Evolutionary conservation across 768 basidiomycete species (phyloP).

Genomic region (Fibroporia radiculosa): DNA sequence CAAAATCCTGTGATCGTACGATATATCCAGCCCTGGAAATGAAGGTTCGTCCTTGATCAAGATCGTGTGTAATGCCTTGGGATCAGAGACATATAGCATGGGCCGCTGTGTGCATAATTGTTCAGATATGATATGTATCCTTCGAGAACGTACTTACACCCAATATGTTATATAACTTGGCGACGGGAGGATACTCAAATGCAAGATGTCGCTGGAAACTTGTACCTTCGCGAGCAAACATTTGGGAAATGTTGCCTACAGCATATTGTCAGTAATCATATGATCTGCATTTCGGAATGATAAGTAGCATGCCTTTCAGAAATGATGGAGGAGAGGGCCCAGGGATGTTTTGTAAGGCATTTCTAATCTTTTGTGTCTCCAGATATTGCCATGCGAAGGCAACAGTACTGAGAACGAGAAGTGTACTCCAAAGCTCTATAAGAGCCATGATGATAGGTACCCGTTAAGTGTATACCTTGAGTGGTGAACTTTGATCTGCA

Average conservation of each 20-base stretch:
- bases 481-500: no score
- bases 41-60: slow-evolving; percentile 31
- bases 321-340: slow-evolving; percentile 7
- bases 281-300: no score
- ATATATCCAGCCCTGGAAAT: slow-evolving; percentile 9
- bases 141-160: slow-evolving; percentile 26
- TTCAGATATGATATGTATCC: neutral
- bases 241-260: slow-evolving; percentile 11
- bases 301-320: slow-evolving; percentile 4
- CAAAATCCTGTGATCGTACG: neutral
- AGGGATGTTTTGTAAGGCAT: slow-evolving; percentile 5
- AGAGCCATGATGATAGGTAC: no score
- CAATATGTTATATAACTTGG: slow-evolving; percentile 39
- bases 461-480: no score
- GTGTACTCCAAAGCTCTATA: no score
- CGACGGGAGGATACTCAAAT: slow-evolving; percentile 32
- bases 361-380: neutral
- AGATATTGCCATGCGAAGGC: neutral
- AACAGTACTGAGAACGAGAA: neutral
- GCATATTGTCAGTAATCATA: no score
- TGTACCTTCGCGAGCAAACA: slow-evolving; percentile 9
- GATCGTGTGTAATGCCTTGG: slow-evolving; percentile 38
- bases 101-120: slow-evolving; percentile 16
- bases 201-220: slow-evolving; percentile 7
- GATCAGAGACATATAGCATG: slow-evolving; percentile 35